Conservation (phyloP, 139 green algal species). For the Axilococcus clingmanii region DNA sequence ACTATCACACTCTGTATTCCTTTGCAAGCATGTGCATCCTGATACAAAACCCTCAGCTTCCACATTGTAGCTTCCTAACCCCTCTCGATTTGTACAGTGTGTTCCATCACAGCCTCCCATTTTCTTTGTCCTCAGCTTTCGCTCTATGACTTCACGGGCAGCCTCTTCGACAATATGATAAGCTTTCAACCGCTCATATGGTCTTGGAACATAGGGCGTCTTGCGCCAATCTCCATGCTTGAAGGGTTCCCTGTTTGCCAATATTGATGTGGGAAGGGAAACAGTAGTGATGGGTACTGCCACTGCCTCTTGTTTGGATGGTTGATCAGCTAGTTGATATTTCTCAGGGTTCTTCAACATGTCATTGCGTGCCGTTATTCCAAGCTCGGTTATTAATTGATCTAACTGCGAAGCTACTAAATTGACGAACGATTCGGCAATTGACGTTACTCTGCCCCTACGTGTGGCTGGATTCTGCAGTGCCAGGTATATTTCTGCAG, state of each 20-base stretch:
- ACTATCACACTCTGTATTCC: constrained; percentile 47
- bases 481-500: constrained; percentile 9
- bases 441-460: constrained; percentile 14
- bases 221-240: constrained; percentile 46
- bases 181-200: constrained; percentile 36
- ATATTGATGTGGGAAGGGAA: constrained; percentile 18
- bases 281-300: constrained; percentile 2
- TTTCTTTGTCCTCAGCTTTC: constrained; percentile 54
- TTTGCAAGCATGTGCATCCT: constrained; percentile 33
- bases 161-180: constrained; percentile 43
- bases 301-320: not conserved
- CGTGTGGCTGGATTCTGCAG: constrained; percentile 17
- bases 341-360: not conserved
- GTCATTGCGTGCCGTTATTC: not conserved
- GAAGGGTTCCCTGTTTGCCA: constrained; percentile 49
- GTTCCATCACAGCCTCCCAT: constrained; percentile 33
- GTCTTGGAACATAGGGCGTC: constrained; percentile 32
- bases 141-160: constrained; percentile 25
- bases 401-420: constrained; percentile 13
- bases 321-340: not conserved
- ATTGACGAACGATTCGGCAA: constrained; percentile 15
- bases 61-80: constrained; percentile 31
- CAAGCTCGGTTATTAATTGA: not conserved
- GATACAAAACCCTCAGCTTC: constrained; percentile 34
- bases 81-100: constrained; percentile 27